Evolutionary conservation across 768 basidiomycete species (phyloP), one percentile per base, ranked within the genome.

Genomic region (Clitopilus passeckerianus): DNA sequence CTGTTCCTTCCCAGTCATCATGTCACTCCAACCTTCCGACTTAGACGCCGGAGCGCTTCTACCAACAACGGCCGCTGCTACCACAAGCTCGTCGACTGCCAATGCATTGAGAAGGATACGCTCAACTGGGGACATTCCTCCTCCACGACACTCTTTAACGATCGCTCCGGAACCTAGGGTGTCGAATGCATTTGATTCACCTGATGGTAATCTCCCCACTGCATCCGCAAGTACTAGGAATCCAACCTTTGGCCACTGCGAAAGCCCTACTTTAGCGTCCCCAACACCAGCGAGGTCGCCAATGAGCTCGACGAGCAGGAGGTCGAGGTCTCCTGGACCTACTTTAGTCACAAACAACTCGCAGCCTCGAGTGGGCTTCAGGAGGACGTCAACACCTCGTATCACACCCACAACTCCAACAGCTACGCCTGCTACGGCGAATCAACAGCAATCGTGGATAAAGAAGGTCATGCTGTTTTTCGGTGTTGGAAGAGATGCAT

Each of bases 401-500:
- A 33, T 57, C 23, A 57, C 65, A 59, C 60, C 68, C 8, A 57
- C 41, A 64, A 60, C 59, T 68, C 66, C 66, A 60, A 67, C 24
- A 60, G 54, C 64, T 61, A 59, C 61, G 59, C 30, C 62, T 61
- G n/a, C 22, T 18, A 22, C 22, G 20, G 46, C n/a, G 16, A 50
- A 50, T 50, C 56, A 62, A 53, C 56, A 20, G n/a, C 55, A 61
- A 18, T 69, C 74, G 1, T 58, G 68, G 1, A 67, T 70, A 59
- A 57, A 54, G 34, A 71, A 70, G 56, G 24, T 67, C 16, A 69
- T 80, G 64, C 64, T 70, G 3, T 75, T 77, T 61, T 69, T 88
- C 43, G 87, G 87, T 2, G 66, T 83, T 56, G 87, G 87, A 6
- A 74, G 77, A 12, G 72, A 78, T 53, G 84, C 80, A 22, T 74